phyloP scores from a whole-genome alignment of 129 eudicot species.

The Centrapalus pauciflorus region DNA sequence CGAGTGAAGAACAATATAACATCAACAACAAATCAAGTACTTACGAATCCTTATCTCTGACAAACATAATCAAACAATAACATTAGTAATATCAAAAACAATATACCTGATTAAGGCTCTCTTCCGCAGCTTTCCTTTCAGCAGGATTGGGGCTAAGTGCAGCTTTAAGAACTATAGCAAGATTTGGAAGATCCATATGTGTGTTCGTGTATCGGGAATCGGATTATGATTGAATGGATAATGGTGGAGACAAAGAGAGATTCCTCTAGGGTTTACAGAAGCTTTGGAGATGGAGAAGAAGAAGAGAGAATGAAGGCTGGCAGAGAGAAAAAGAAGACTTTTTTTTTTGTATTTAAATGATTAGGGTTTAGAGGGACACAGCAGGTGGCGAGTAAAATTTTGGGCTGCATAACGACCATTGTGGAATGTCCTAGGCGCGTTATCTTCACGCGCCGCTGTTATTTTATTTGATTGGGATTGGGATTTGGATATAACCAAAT shows the following conservation, averaged over 20 bases:
- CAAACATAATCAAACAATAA: background rate
- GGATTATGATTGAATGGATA: conserved; percentile 1
- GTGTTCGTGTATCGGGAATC: background rate
- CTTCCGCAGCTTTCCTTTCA: conserved; percentile 92
- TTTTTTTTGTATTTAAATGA: conserved; percentile 38
- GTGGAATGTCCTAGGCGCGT: conserved; percentile 8
- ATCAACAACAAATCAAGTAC: background rate
- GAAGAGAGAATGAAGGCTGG: conserved; percentile 24
- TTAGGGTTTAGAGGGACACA: conserved; percentile 46
- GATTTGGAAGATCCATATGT: conserved; percentile 73
- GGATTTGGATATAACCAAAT: no score
- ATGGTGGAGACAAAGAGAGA: background rate
- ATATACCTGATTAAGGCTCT: conserved; percentile 70
- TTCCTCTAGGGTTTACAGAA: conserved; percentile 45
- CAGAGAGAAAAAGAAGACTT: conserved; percentile 8
- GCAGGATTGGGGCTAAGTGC: conserved; percentile 89
- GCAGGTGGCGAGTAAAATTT: background rate
- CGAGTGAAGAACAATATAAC: background rate
- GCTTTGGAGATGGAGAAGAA: conserved; percentile 11
- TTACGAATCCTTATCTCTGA: background rate
- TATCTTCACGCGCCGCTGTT: conserved; percentile 20
- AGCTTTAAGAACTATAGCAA: conserved; percentile 67
- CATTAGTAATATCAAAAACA: background rate
- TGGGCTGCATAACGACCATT: conserved; percentile 27
- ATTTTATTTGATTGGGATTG: background rate